Base-by-base conservation (phyloP, 2,329 filamentous ascomycete species). In the Aspergillus ibericus region DNA sequence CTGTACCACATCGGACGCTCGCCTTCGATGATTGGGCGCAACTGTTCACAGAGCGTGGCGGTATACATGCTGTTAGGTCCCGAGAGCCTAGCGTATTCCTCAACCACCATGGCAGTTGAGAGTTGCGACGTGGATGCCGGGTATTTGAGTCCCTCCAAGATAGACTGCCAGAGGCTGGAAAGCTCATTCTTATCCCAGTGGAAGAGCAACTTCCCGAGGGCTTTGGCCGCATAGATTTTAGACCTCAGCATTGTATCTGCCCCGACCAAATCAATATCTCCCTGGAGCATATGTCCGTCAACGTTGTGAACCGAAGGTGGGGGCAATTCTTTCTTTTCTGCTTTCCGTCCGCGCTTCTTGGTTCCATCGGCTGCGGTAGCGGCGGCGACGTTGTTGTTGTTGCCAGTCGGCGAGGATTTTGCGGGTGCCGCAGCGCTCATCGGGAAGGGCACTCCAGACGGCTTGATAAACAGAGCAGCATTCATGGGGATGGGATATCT, bases 241-340 rank as follows among this genome's bases (percentile, higher is more conserved):
- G 93, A 96, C 61, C 93, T 87, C 51, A 98, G 86, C 74, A 99
- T 85, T 6, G 88, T 88, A 60, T 99, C 95, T 68, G 90, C 85
- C 32, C 95, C 93, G 25, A 99, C 93, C 42, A 99, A 82, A 70
- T 99, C 96, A 48, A 98, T 88, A 69, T 99, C 96, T 53, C 96
- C 95, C 72, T 93, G 91, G 81, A 99, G 92, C 89, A 99, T 97
- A 66, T 96, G 93, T 9, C 93, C 95, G 73, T 99, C 95, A 16
- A 99, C 92, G 73, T 99, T 96, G 75, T 99, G 95, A 1, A 89
- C 85, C n/a, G 89, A 84, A 4, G 83, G 77, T 1, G 84, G 78
- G 1, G 84, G 79, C 27, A 93, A 89, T 55, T 95, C 91, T 57
- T 82, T 82, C 79, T 96, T 96, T n/a, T 90, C 87, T 0, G 90